Evolutionary conservation across 305 asterid genomes (phyloP), one percentile per base, ranked within the genome.

Genomic region (Fraxinus nigra): DNA sequence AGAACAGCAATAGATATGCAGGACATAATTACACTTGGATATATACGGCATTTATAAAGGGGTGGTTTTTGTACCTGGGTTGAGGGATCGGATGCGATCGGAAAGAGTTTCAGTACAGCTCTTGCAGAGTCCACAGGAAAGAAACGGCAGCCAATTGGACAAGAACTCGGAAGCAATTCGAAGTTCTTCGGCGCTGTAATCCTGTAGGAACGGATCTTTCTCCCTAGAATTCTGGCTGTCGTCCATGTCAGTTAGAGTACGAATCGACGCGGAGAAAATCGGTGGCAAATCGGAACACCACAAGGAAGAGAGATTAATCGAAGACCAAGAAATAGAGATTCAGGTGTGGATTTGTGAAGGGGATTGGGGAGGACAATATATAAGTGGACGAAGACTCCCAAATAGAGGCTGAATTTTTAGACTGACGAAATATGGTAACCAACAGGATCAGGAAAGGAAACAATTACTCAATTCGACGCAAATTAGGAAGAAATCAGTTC

Each of bases 71-170:
- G 13, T 14, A 90, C 95, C 91, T 63, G 75, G 78, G 75, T 85
- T 84, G 81, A 93, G 91, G 18, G 97, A 96, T 89, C 92, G 93
- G 90, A 94, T 84, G 81, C 94, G 95, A 83, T 91, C 84, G 51
- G 98, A 90, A 78, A 96, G 90, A 28, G 87, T 91, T 0, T 14
- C 75, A 5, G 91, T 82, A 86, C 99, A 94, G 34, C 89, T 81
- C 34, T 76, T 75, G 89, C 99, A 96, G 80, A 96, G 98, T 63
- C 92, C 98, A 76, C 88, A 90, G 79, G 97, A 85, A 65, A 96
- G 92, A 75, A 90, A 94, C 1, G 99, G 97, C 26, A 90, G 75
- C 98, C 98, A 96, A 87, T 88, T 94, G 81, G 97, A 90, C 20
- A 96, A 83, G 77, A 94, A 96, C 82, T 92, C 98, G 16, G 92